These are phyloP conservation scores for Hypoxylon fuscum DNA, from an alignment of 495 filamentous ascomycete genomes.

Conservation along the genomic window DNA sequence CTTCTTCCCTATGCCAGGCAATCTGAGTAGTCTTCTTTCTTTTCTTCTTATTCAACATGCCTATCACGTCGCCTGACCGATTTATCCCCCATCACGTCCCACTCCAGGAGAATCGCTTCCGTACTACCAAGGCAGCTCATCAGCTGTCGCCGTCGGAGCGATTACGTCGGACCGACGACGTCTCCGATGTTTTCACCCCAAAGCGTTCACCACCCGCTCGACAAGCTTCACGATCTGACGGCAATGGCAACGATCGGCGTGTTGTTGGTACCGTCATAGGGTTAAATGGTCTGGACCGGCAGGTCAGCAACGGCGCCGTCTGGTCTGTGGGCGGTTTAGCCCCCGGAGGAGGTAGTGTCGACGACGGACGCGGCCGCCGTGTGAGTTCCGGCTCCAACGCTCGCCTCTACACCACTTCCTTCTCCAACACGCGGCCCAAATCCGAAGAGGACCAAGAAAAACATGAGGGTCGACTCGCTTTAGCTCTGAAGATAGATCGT, in stretches of 20 bases:
- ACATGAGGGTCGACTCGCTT: conserved; percentile 79
- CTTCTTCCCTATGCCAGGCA: conserved; percentile 36
- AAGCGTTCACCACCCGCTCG: conserved; percentile 45
- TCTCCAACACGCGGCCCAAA: conserved; percentile 56
- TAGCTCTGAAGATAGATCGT: conserved; percentile 84
- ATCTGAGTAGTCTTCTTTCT: conserved; percentile 43
- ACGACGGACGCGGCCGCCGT: conserved; percentile 69
- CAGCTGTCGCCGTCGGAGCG: conserved; percentile 69
- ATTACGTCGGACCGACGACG: conserved; percentile 64
- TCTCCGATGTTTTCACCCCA: conserved; percentile 68
- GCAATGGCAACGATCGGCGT: conserved; percentile 35
- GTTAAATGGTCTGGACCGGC: conserved; percentile 46
- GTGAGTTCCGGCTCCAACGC: conserved; percentile 77
- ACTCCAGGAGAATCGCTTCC: conserved; percentile 63
- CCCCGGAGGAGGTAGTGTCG: conserved; percentile 60
- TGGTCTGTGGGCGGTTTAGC: conserved; percentile 82
- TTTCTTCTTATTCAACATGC: conserved; percentile 43
- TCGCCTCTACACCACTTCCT: conserved; percentile 75
- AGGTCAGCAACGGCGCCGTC: conserved; percentile 73
- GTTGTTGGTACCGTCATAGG: conserved; percentile 50
- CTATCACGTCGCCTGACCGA: conserved; percentile 64
- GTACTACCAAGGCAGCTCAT: conserved; percentile 67
- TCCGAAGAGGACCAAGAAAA: conserved; percentile 64
- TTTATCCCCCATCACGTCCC: conserved; percentile 69
- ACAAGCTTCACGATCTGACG: conserved; percentile 43